Evolutionary conservation across 1,284 basidiomycete genomes (phyloP), one percentile per base, ranked within the genome.

Genomic region (Xerocomus cyaneibrunnescens): DNA sequence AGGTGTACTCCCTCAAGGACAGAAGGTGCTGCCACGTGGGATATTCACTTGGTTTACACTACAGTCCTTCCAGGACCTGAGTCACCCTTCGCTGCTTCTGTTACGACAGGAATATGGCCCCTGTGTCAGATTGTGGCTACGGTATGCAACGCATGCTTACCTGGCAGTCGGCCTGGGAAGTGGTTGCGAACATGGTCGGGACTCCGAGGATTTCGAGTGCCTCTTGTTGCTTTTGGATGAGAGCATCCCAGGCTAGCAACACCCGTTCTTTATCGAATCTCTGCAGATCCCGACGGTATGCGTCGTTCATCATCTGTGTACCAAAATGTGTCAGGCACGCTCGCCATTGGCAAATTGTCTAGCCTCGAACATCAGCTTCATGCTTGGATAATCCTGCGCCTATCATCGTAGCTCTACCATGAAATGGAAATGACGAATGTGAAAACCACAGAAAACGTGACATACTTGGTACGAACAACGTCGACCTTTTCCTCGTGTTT

Each of bases 401-500:
- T 57, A 85, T 80, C 72, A 90, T 74, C 22, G 65, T 74, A 17
- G 84, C 85, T 68, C 68, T 72, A 13, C 1, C 31, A 43, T 25
- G 23, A 23, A 46, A 36, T 40, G 46, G 19, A 55, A 34, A 43
- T 12, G n/a, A 45, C 50, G 27, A 53, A 49, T 36, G 42, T 53
- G 42, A 21, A 48, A 35, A 41, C 25, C 14, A 38, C 31, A 12
- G 19, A 55, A 41, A 21, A 25, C 30, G 14, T 50, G 40, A 25
- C 46, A 56, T 38, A 67, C 87, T 84, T 88, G 21, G 76, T 83
- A 55, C 74, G 74, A 17, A 84, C 80, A 21, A 81, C 72, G 55
- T 83, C 81, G 54, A 87, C 77, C 68, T 82, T 89, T 41, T 85
- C 82, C 57, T 85, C 79, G 54, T 88, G 84, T 61, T 81, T 84